Conservation (phyloP, 2,329 filamentous ascomycete species). For the Ascochyta pisi region DNA sequence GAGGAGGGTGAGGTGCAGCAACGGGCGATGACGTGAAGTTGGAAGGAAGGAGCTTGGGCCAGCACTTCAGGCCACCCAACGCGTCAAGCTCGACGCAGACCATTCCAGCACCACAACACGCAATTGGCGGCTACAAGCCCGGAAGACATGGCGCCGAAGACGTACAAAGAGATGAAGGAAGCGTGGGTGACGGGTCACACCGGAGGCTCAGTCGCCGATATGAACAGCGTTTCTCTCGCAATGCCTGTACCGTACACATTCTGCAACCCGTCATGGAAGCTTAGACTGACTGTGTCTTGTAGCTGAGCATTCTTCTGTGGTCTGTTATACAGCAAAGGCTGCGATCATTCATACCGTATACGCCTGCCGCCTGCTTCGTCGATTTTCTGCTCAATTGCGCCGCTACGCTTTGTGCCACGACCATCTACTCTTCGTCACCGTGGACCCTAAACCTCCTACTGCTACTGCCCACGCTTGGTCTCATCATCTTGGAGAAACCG, state of each 20-base stretch:
- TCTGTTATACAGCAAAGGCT: slow-evolving; percentile 84
- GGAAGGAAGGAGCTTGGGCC: slow-evolving; percentile 13
- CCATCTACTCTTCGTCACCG: slow-evolving; percentile 79
- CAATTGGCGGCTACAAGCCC: slow-evolving; percentile 20
- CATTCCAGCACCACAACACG: slow-evolving; percentile 16
- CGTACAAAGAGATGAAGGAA: slow-evolving; percentile 92
- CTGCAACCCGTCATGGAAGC: slow-evolving; percentile 19
- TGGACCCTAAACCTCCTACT: slow-evolving; percentile 78
- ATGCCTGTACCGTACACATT: slow-evolving; percentile 70
- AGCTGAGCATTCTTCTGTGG: slow-evolving; percentile 87
- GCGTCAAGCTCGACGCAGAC: slow-evolving; percentile 20
- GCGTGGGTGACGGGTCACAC: slow-evolving; percentile 92
- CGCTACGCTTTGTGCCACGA: slow-evolving; percentile 82
- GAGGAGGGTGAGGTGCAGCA: neutral
- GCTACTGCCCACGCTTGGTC: slow-evolving; percentile 70
- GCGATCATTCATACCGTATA: slow-evolving; percentile 82
- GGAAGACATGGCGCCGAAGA: slow-evolving; percentile 48
- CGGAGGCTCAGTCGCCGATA: slow-evolving; percentile 82
- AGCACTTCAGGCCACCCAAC: slow-evolving; percentile 26
- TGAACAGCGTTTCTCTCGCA: slow-evolving; percentile 84
- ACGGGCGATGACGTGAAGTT: slow-evolving; percentile 15
- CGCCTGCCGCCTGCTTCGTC: slow-evolving; percentile 69
- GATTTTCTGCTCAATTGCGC: slow-evolving; percentile 90
- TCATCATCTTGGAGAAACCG: slow-evolving; percentile 58
- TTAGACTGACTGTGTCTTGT: slow-evolving; percentile 36